Conservation (phyloP, 306 rosid genomes). For the Cajanus cajan region DNA sequence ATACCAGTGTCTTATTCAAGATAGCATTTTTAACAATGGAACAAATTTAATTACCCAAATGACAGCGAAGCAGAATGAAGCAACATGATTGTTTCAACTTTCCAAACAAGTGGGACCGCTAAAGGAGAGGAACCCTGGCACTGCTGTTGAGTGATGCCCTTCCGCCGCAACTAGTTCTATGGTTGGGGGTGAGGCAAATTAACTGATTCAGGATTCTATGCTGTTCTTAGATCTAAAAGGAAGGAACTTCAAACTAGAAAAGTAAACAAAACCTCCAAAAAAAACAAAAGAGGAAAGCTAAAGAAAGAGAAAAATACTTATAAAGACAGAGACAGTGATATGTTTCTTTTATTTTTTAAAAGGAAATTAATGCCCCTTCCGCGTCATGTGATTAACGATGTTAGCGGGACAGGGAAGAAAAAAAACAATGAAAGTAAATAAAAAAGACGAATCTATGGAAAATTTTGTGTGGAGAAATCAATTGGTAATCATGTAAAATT, state of each 20-base stretch:
- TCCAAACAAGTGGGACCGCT: conserved; percentile 11
- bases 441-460: not conserved
- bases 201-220: conserved; percentile 20
- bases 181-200: not conserved
- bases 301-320: not conserved
- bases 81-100: conserved; percentile 15
- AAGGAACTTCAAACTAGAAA: conserved; percentile 9
- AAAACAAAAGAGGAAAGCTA: not conserved
- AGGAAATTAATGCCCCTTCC: not conserved
- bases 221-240: conserved; percentile 36
- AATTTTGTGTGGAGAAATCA: too few relatives aligned
- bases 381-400: not conserved
- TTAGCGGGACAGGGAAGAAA: not conserved
- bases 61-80: conserved; percentile 28
- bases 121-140: not conserved
- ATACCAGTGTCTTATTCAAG: conserved; percentile 22
- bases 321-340: not conserved
- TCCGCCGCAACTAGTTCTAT: not conserved
- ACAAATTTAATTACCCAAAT: conserved; percentile 28
- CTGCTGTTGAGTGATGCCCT: not conserved
- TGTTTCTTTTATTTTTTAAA: not conserved
- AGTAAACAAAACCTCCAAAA: not conserved
- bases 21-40: conserved; percentile 23
- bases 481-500: too few relatives aligned
- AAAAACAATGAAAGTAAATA: not conserved